A percentile compares a stretch with the other conserved stretches of the same genome.
These are phyloP conservation scores for Jatropha curcas DNA, from an alignment of 345 rosid genomes.

Conservation along the genomic window DNA sequence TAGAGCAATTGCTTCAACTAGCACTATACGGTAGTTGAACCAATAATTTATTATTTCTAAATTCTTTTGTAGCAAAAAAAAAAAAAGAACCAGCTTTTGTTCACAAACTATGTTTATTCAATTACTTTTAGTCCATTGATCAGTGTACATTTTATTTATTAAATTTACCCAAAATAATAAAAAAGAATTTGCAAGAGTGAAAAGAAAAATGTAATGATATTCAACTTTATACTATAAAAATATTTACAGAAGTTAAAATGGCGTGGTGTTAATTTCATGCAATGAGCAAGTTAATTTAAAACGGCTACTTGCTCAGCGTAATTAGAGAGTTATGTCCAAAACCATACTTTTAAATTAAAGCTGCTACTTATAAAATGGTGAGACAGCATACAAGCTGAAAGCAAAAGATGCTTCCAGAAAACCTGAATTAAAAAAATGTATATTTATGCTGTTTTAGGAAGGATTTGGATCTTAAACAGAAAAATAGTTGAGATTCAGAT, in stretches of 20 bases:
- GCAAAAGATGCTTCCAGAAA: not conserved
- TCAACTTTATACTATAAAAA: too few species aligned
- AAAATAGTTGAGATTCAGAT: conserved; percentile 22
- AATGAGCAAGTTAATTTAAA: not conserved
- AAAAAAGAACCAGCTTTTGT: too few species aligned
- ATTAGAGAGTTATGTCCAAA: conserved; percentile 6
- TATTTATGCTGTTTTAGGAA: not conserved
- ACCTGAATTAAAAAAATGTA: not conserved
- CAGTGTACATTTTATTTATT: too few species aligned
- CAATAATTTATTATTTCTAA: not conserved
- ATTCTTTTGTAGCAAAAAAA: too few species aligned
- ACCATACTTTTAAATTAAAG: conserved; percentile 1
- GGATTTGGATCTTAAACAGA: conserved; percentile 18
- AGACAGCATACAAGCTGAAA: not conserved
- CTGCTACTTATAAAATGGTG: not conserved
- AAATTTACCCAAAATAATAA: too few species aligned
- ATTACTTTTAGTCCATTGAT: too few species aligned
- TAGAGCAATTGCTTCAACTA: conserved; percentile 13
- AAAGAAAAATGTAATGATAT: too few species aligned
- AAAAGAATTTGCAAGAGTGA: too few species aligned
- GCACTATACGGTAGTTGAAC: conserved; percentile 11
- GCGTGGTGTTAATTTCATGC: too few species aligned
- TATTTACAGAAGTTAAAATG: too few species aligned
- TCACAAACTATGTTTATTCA: too few species aligned
- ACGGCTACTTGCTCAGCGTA: not conserved